Percentiles rank a stretch among this genome's conserved stretches.
These are phyloP conservation scores for Moniliophthora roreri DNA, from an alignment of 1,284 basidiomycete genomes.

Conservation along the genomic window DNA sequence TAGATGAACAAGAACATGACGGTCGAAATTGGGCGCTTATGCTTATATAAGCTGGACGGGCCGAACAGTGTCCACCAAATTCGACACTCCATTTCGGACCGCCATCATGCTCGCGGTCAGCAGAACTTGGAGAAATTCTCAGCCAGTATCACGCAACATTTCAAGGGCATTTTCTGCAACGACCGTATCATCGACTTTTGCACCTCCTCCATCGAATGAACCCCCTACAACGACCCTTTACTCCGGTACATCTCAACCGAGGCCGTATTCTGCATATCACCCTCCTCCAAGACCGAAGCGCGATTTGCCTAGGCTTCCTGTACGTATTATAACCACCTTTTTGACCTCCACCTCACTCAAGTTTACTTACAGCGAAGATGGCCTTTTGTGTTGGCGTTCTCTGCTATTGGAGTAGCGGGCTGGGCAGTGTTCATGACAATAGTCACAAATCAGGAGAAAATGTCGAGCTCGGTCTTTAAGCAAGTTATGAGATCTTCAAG, in stretches of 20 bases:
- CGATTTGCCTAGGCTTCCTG: slow-evolving; percentile 45
- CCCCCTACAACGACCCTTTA: slow-evolving; percentile 23
- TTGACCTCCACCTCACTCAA: background rate
- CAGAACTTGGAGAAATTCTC: background rate
- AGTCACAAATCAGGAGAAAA: slow-evolving; percentile 74
- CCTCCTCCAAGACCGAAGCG: slow-evolving; percentile 27
- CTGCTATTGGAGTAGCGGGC: slow-evolving; percentile 51
- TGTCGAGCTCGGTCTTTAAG: slow-evolving; percentile 73
- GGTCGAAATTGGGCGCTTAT: too few species aligned
- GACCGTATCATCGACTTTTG: background rate
- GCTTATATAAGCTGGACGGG: too few species aligned
- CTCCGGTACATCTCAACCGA: slow-evolving; percentile 32
- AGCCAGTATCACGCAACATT: background rate
- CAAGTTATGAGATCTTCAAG: slow-evolving; percentile 61
- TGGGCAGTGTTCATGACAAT: slow-evolving; percentile 71
- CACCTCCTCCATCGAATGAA: background rate
- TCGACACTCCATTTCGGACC: background rate
- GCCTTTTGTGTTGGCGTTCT: slow-evolving; percentile 56
- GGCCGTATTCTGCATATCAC: slow-evolving; percentile 31
- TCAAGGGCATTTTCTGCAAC: background rate
- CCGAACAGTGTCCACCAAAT: too few species aligned
- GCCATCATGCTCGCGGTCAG: slow-evolving; percentile 3
- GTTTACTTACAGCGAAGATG: slow-evolving; percentile 44
- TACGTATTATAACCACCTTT: slow-evolving; percentile 19
- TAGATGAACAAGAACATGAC: too few species aligned